phyloP scores from a whole-genome alignment of 495 filamentous ascomycete species.

The Pyrenopolyporus hunteri region DNA sequence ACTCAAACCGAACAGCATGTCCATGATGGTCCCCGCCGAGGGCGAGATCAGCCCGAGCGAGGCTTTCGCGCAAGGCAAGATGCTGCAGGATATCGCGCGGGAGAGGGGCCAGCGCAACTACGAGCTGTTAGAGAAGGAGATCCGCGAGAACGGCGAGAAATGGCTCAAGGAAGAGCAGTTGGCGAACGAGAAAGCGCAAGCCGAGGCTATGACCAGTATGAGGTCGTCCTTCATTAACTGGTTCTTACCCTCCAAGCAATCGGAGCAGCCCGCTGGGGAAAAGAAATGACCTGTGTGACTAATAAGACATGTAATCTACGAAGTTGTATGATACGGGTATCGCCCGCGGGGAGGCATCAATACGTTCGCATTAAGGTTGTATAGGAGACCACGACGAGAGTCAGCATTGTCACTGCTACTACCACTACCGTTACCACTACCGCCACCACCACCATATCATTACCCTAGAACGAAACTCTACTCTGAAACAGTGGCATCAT shows the following conservation, averaged over 20 bases:
- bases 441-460: neutral
- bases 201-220: constrained; percentile 89
- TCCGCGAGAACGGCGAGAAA: constrained; percentile 88
- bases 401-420: neutral
- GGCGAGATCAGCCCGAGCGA: constrained; percentile 73
- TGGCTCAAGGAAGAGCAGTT: constrained; percentile 92
- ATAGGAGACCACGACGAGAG: constrained; percentile 5
- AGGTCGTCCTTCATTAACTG: constrained; percentile 57
- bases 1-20: constrained; percentile 66
- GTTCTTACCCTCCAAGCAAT: constrained; percentile 46
- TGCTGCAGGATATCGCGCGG: constrained; percentile 88
- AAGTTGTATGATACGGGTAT: constrained; percentile 29
- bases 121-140: constrained; percentile 83
- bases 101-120: constrained; percentile 91
- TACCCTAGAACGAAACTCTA: constrained; percentile 27
- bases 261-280: constrained; percentile 8
- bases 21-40: constrained; percentile 59
- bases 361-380: constrained; percentile 19
- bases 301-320: constrained; percentile 5
- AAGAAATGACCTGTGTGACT: constrained; percentile 1
- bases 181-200: constrained; percentile 80
- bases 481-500: constrained; percentile 20
- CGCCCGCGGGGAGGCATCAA: neutral
- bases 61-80: constrained; percentile 86
- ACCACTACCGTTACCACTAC: neutral